Evolutionary conservation across 139 green algal species (phyloP).

Genomic region (Haematococcus sp.): DNA sequence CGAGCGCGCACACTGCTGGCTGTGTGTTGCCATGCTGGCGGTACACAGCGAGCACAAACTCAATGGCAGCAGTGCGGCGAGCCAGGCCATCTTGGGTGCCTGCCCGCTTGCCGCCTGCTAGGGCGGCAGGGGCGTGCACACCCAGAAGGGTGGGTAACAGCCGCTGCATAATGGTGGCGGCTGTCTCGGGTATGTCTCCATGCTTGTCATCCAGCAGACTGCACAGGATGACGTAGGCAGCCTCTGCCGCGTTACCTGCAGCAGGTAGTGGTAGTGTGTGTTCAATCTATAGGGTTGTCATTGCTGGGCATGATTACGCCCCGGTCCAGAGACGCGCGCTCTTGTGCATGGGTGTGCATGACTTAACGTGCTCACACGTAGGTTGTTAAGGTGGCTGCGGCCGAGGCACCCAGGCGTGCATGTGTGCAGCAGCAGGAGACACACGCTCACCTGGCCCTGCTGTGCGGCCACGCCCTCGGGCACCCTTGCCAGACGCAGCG

Average conservation of each 20-base stretch:
- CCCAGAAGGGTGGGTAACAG: conserved; percentile 46
- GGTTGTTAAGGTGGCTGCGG: too few species aligned
- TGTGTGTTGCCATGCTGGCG: not conserved
- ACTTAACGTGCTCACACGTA: too few species aligned
- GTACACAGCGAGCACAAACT: conserved; percentile 28
- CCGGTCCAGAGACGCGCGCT: too few species aligned
- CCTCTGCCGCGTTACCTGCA: conserved; percentile 17
- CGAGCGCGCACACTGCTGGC: conserved; percentile 30
- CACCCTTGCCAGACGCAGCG: not conserved
- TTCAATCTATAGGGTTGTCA: too few species aligned
- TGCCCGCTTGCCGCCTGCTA: conserved; percentile 1
- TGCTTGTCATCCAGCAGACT: conserved; percentile 44
- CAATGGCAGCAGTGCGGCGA: conserved; percentile 21
- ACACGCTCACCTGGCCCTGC: too few species aligned
- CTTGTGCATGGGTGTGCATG: too few species aligned
- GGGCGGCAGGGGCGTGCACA: not conserved
- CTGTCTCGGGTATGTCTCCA: conserved; percentile 27
- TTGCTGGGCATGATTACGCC: too few species aligned
- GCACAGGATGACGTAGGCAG: conserved; percentile 35
- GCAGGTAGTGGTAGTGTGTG: too few species aligned
- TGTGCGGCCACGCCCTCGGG: not conserved
- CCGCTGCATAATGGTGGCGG: conserved; percentile 41
- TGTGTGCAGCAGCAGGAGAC: too few species aligned
- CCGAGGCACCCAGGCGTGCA: too few species aligned
- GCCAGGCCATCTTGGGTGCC: conserved; percentile 12